These are phyloP conservation scores for Aspergillus eucalypticola DNA, from an alignment of 2,329 filamentous ascomycete genomes.

Conservation along the genomic window DNA sequence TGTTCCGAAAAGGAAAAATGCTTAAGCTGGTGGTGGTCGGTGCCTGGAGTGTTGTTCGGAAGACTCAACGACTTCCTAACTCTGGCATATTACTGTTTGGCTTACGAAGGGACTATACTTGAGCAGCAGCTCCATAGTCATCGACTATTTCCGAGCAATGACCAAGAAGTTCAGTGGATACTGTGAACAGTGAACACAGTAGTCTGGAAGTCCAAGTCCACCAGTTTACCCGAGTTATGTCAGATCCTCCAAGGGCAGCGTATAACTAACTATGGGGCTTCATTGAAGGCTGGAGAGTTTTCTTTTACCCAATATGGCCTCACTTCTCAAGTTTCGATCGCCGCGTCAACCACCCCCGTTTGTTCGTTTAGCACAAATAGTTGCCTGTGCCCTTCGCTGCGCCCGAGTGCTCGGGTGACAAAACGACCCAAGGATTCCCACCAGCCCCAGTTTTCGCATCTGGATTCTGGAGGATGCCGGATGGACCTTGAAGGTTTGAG, in stretches of 20 bases:
- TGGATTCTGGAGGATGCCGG: neutral
- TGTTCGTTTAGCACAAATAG: slow-evolving; percentile 7
- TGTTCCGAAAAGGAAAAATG: neutral
- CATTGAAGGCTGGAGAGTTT: neutral
- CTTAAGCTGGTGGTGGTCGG: neutral
- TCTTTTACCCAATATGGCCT: neutral
- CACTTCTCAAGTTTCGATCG: slow-evolving; percentile 5
- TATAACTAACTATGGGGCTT: neutral
- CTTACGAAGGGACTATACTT: neutral
- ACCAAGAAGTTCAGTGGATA: neutral
- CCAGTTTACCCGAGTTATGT: neutral
- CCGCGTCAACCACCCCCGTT: slow-evolving; percentile 11
- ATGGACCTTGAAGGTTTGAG: slow-evolving; percentile 9
- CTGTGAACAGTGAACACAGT: no score
- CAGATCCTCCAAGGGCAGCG: neutral
- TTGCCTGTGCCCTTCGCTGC: slow-evolving; percentile 13
- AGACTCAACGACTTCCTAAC: neutral
- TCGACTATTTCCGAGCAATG: neutral
- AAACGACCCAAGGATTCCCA: slow-evolving; percentile 17
- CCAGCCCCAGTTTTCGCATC: slow-evolving; percentile 12
- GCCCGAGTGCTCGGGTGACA: slow-evolving; percentile 15
- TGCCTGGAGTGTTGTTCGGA: neutral
- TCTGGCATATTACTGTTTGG: neutral
- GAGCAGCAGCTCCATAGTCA: neutral
- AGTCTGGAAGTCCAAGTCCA: neutral